Percentiles rank a stretch among this genome's conserved stretches.
Conservation (phyloP, 768 basidiomycete genomes). For the Termitomyces sp. region DNA sequence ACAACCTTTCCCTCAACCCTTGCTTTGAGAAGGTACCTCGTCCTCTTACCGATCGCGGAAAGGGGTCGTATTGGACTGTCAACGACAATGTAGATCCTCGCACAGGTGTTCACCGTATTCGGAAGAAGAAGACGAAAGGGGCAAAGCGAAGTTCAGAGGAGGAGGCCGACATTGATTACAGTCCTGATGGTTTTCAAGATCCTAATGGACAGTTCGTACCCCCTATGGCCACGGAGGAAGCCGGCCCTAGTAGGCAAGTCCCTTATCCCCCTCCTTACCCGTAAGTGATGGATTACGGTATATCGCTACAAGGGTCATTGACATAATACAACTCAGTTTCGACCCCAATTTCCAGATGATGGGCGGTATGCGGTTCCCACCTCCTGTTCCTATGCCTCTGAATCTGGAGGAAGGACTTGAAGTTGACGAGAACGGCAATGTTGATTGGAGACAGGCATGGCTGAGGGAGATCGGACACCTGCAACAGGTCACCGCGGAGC, state of each 20-base stretch:
- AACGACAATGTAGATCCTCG: conserved; percentile 87
- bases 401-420: conserved; percentile 61
- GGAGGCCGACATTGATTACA: conserved; percentile 65
- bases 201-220: conserved; percentile 51
- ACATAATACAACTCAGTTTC: conserved; percentile 40
- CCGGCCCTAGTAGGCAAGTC: conserved; percentile 49
- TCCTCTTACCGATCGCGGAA: conserved; percentile 87
- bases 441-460: conserved; percentile 78
- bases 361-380: conserved; percentile 59
- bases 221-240: conserved; percentile 54
- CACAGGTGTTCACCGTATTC: conserved; percentile 82
- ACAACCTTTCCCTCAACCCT: conserved; percentile 85
- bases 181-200: conserved; percentile 49
- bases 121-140: conserved; percentile 79
- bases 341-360: conserved; percentile 71
- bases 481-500: conserved; percentile 71
- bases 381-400: conserved; percentile 51
- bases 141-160: conserved; percentile 48
- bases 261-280: conserved; percentile 61
- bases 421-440: conserved; percentile 71
- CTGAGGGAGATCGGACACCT: conserved; percentile 73
- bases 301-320: background rate
- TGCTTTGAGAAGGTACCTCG: conserved; percentile 90
- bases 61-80: conserved; percentile 90
- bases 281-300: conserved; percentile 28